phyloP scores from a whole-genome alignment of 192 early-diverging fungal species.

The Umbelopsis vinacea region DNA sequence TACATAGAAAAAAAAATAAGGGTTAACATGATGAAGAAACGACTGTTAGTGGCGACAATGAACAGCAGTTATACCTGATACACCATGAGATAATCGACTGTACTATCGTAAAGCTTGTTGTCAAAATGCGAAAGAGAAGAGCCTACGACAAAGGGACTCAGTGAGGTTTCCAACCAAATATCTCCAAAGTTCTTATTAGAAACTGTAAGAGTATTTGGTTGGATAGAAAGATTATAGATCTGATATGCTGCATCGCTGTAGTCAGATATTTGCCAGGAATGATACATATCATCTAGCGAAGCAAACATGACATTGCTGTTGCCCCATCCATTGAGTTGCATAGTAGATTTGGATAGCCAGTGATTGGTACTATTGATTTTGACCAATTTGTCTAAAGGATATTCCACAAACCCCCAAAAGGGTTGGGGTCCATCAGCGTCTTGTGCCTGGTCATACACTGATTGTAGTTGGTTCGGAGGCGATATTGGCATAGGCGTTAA shows the following conservation, averaged over 20 bases:
- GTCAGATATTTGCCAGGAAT: constrained; percentile 22
- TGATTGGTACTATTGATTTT: neutral
- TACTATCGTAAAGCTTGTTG: constrained; percentile 30
- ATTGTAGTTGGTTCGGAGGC: constrained; percentile 22
- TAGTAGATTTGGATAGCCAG: constrained; percentile 23
- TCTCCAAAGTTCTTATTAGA: neutral
- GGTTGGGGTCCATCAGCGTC: constrained; percentile 26
- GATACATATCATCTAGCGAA: constrained; percentile 29
- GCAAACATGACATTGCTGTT: constrained; percentile 31
- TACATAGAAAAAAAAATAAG: neutral
- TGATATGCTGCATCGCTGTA: neutral
- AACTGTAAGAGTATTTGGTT: constrained; percentile 3
- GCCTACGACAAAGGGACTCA: constrained; percentile 37
- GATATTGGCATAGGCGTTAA: constrained; percentile 29
- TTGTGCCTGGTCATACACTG: neutral
- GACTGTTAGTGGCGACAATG: no score
- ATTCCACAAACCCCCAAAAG: constrained; percentile 44
- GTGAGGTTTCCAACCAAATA: constrained; percentile 42
- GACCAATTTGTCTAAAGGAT: constrained; percentile 33
- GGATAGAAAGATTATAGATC: constrained; percentile 27
- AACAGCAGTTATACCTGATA: constrained; percentile 17
- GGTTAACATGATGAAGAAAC: neutral
- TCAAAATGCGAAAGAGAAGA: constrained; percentile 50
- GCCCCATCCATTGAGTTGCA: constrained; percentile 26
- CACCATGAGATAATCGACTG: constrained; percentile 48